phyloP scores from a whole-genome alignment of 2,329 filamentous ascomycete genomes.

The Chaetomiaceae sp. region DNA sequence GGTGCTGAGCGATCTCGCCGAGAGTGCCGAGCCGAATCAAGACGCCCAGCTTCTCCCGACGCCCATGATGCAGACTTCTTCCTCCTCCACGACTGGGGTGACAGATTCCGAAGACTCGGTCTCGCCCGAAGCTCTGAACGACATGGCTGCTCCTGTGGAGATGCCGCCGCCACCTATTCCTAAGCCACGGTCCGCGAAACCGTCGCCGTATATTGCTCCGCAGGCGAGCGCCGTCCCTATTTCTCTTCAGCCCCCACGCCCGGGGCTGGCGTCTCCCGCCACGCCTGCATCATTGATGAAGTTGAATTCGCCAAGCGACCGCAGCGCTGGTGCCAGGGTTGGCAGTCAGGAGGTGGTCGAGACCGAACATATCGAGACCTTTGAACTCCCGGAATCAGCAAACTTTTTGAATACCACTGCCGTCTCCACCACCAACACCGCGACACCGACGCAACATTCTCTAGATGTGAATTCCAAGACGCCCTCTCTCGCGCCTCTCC shows the following conservation, averaged over 20 bases:
- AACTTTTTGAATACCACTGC: slow-evolving; percentile 44
- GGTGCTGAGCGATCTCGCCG: slow-evolving; percentile 48
- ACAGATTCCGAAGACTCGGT: slow-evolving; percentile 62
- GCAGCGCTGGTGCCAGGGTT: slow-evolving; percentile 39
- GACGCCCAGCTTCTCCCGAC: slow-evolving; percentile 35
- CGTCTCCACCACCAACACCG: slow-evolving; percentile 47
- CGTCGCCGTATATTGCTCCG: slow-evolving; percentile 62
- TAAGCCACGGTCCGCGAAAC: slow-evolving; percentile 56
- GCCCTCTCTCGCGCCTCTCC: slow-evolving; percentile 44
- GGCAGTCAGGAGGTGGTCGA: slow-evolving; percentile 36
- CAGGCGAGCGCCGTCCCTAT: slow-evolving; percentile 37
- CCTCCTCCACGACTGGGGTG: slow-evolving; percentile 38
- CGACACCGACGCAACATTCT: slow-evolving; percentile 12
- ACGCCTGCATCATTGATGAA: slow-evolving; percentile 88
- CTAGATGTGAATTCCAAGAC: slow-evolving; percentile 45
- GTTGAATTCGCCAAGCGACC: slow-evolving; percentile 53
- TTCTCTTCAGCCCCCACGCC: slow-evolving; percentile 26
- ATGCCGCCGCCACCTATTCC: slow-evolving; percentile 67
- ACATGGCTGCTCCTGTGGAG: slow-evolving; percentile 29
- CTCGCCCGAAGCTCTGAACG: slow-evolving; percentile 57
- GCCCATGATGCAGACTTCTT: slow-evolving; percentile 26
- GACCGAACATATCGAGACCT: slow-evolving; percentile 51
- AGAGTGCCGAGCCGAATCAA: slow-evolving; percentile 37
- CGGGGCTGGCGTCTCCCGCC: slow-evolving; percentile 57
- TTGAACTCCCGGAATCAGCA: slow-evolving; percentile 69